Percentiles rank a stretch among this genome's conserved stretches.
Evolutionary conservation across 163 green algal genomes (phyloP).

Genomic region (Prototheca stagnorum): DNA sequence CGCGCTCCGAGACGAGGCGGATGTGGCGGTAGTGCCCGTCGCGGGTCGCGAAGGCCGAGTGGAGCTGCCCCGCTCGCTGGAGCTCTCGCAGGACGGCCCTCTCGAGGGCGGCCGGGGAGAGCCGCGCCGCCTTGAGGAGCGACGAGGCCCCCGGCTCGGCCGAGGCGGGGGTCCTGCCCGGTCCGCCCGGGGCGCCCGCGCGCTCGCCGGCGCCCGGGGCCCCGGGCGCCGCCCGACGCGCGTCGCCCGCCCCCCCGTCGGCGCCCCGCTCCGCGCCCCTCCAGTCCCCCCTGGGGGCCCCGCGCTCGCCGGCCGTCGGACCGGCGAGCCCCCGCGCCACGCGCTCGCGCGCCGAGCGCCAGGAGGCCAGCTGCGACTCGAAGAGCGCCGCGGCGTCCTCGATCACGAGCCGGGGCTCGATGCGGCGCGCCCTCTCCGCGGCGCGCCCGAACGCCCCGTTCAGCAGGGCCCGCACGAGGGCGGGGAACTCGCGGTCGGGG

Average conservation of each 20-base stretch:
- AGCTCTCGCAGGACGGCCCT: slow-evolving; percentile 28
- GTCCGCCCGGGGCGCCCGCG: too few species aligned
- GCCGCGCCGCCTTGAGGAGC: too few species aligned
- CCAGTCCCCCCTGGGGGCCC: too few species aligned
- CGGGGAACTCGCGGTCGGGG: slow-evolving; percentile 62
- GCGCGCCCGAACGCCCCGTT: slow-evolving; percentile 52
- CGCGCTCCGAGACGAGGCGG: slow-evolving; percentile 27
- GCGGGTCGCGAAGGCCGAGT: slow-evolving; percentile 32
- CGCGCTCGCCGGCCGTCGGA: slow-evolving; percentile 4
- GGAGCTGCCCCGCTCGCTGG: slow-evolving; percentile 34
- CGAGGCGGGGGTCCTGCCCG: too few species aligned
- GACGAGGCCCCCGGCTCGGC: too few species aligned
- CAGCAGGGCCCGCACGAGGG: slow-evolving; percentile 29
- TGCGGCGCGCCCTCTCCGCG: slow-evolving; percentile 14
- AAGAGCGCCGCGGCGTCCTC: slow-evolving; percentile 37
- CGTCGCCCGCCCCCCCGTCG: too few species aligned
- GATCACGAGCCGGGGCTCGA: slow-evolving; percentile 35
- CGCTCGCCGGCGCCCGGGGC: too few species aligned
- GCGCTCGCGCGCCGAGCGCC: slow-evolving; percentile 26
- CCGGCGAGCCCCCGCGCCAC: slow-evolving; percentile 8
- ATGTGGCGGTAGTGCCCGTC: slow-evolving; percentile 45
- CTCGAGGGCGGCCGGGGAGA: slow-evolving; percentile 20
- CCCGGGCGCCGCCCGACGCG: too few species aligned
- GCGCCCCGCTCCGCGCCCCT: too few species aligned
- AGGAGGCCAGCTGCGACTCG: slow-evolving; percentile 44